phyloP scores from a whole-genome alignment of 1,284 basidiomycete species.

The Melampsora larici-populina region DNA sequence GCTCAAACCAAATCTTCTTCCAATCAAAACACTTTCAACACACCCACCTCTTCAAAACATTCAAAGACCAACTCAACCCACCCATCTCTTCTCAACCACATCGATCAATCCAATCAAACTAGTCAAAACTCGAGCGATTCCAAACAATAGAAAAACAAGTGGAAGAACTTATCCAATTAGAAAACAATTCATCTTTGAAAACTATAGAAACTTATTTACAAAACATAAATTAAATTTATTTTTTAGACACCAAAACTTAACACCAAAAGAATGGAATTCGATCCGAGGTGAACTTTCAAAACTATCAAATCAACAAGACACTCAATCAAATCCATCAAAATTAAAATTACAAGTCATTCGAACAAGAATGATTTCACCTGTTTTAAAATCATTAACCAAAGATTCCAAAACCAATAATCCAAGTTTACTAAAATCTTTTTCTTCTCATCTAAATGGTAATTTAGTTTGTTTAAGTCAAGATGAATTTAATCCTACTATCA shows the following conservation, averaged over 20 bases:
- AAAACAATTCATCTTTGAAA: conserved; percentile 40
- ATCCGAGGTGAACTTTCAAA: conserved; percentile 30
- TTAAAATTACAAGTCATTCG: conserved; percentile 29
- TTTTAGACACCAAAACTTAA: conserved; percentile 29
- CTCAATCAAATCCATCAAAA: neutral
- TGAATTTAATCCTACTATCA: neutral
- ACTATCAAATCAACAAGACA: neutral
- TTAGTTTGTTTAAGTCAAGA: neutral
- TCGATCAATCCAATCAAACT: too few species aligned
- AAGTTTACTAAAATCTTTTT: neutral
- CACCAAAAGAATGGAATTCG: conserved; percentile 39
- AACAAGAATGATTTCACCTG: conserved; percentile 28
- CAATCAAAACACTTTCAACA: neutral
- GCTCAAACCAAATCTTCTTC: neutral
- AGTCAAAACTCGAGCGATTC: too few species aligned
- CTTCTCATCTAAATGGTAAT: neutral
- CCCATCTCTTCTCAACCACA: too few species aligned
- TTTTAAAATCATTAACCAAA: conserved; percentile 12
- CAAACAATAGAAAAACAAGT: neutral
- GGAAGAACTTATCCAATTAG: conserved; percentile 28
- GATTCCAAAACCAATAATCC: conserved; percentile 2
- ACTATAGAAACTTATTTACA: conserved; percentile 22
- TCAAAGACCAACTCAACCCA: too few species aligned
- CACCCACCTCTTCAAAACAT: too few species aligned
- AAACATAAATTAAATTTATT: conserved; percentile 21